These are phyloP conservation scores for Ceratocystis colombiana DNA, from an alignment of 2,329 filamentous ascomycete species.

Conservation along the genomic window DNA sequence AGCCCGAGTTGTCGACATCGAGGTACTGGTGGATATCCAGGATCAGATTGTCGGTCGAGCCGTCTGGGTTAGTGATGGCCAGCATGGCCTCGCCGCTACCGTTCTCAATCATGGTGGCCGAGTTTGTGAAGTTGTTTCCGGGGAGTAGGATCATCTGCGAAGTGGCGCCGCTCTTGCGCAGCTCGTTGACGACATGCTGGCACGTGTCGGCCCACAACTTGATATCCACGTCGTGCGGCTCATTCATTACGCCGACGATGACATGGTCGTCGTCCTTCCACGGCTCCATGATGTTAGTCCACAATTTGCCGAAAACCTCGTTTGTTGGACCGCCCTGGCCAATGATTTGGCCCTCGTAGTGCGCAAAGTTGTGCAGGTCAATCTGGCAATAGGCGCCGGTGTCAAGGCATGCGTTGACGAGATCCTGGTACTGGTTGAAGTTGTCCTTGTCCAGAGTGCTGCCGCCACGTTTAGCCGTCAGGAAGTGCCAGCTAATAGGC, in stretches of 20 bases:
- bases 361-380: slow-evolving; percentile 49
- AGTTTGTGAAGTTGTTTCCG: slow-evolving; percentile 49
- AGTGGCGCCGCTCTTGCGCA: slow-evolving; percentile 53
- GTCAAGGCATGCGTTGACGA: slow-evolving; percentile 47
- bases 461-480: slow-evolving; percentile 45
- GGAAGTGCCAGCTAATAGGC: slow-evolving; percentile 47
- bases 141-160: slow-evolving; percentile 54
- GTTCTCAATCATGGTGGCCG: slow-evolving; percentile 39
- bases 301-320: slow-evolving; percentile 48
- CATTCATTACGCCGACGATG: slow-evolving; percentile 60
- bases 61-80: slow-evolving; percentile 49
- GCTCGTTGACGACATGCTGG: slow-evolving; percentile 54
- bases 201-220: slow-evolving; percentile 48
- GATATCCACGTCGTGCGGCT: slow-evolving; percentile 52
- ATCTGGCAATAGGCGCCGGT: slow-evolving; percentile 51
- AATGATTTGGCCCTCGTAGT: slow-evolving; percentile 53
- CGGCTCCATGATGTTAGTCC: slow-evolving; percentile 48
- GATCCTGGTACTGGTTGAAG: slow-evolving; percentile 43
- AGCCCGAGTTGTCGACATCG: slow-evolving; percentile 48
- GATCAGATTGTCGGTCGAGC: slow-evolving; percentile 45
- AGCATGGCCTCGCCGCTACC: slow-evolving; percentile 44
- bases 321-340: slow-evolving; percentile 55
- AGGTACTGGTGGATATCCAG: slow-evolving; percentile 54
- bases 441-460: slow-evolving; percentile 41
- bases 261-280: slow-evolving; percentile 47